Evolutionary conservation across 305 asterid species (phyloP).

Genomic region (Rubia peregrina): DNA sequence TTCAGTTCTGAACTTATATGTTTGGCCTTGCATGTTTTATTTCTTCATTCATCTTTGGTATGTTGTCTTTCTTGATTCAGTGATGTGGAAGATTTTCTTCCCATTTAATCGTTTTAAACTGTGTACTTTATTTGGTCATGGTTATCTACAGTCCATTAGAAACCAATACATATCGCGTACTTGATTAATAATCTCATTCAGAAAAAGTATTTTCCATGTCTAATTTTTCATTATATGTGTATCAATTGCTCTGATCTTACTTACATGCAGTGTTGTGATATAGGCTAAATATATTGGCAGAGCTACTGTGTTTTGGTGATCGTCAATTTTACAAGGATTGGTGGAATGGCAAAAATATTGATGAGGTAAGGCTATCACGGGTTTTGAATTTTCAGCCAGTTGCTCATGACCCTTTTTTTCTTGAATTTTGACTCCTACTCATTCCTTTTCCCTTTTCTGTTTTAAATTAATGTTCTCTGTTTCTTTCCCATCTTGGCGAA

Average conservation of each 20-base stretch:
- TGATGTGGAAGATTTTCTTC: conserved; percentile 7
- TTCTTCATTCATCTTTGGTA: conserved; percentile 97
- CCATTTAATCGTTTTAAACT: conserved; percentile 3
- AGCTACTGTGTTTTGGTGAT: conserved; percentile 86
- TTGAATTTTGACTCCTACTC: conserved; percentile 1
- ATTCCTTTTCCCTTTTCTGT: conserved; percentile 3
- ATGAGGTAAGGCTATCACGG: conserved; percentile 52
- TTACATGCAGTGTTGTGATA: conserved; percentile 36
- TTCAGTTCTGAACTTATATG: conserved; percentile 93
- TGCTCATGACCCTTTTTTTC: conserved; percentile 1
- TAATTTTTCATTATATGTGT: background rate
- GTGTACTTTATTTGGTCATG: background rate
- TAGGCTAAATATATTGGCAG: conserved; percentile 99
- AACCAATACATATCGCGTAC: background rate
- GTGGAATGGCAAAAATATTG: conserved; percentile 98
- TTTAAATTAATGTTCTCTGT: conserved; percentile 28
- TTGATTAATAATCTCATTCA: background rate
- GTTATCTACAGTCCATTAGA: background rate
- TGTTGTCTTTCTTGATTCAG: conserved; percentile 28
- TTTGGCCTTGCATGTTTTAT: conserved; percentile 99
- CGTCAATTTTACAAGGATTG: conserved; percentile 99
- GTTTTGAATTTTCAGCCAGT: background rate
- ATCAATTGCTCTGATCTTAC: conserved; percentile 20
- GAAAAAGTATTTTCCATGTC: background rate
- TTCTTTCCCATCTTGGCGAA: background rate